Base-by-base conservation (phyloP, 2,329 filamentous ascomycete genomes). In the Ophiostoma sp. region DNA sequence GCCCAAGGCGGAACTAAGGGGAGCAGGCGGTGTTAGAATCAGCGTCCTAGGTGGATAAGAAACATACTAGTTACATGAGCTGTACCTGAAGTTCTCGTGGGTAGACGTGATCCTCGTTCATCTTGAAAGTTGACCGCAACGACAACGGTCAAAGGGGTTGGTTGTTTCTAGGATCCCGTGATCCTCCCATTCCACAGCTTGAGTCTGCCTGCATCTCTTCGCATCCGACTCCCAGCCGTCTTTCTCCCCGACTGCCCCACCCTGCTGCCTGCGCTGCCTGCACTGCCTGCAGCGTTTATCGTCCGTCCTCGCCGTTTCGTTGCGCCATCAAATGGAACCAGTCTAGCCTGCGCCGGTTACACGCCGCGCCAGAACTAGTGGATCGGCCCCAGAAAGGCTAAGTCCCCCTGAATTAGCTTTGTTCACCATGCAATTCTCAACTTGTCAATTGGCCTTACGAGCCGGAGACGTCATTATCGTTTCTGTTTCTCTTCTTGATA, bases 301-400 rank as follows among this genome's bases (percentile, higher is more conserved):
- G 7, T 8, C 49, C 12, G 27, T 11, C 49, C n/a, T 55, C 49
- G 49, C 49, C 49, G 49, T 55, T 55, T 55, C 49, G 27, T 27
- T 18, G 27, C n/a, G n/a, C 49, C n/a, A 55, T n/a, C 6, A 12
- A 45, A 45, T 12, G 9, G 42, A 12, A 4, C 7, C 18, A 27
- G n/a, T 12, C 18, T 55, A 55, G 49, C 14, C 49, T 55, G 49
- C 49, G 49, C 49, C 49, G 49, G 49, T 55, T 55, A 27, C 49
- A 55, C 49, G 49, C 49, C 49, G 49, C 49, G 49, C 49, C 49
- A 55, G n/a, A 55, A 18, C 49, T 55, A 55, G 49, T 55, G 49
- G 18, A 9, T 18, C 18, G 2, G 49, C 49, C n/a, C 49, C n/a
- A 55, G 49, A 55, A 55, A 47, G 45, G 42, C 42, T 11, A 6